Percentiles rank a stretch among this genome's conserved stretches.
phyloP scores from a whole-genome alignment of 2,329 filamentous ascomycete genomes.

The Aspergillus sp. region DNA sequence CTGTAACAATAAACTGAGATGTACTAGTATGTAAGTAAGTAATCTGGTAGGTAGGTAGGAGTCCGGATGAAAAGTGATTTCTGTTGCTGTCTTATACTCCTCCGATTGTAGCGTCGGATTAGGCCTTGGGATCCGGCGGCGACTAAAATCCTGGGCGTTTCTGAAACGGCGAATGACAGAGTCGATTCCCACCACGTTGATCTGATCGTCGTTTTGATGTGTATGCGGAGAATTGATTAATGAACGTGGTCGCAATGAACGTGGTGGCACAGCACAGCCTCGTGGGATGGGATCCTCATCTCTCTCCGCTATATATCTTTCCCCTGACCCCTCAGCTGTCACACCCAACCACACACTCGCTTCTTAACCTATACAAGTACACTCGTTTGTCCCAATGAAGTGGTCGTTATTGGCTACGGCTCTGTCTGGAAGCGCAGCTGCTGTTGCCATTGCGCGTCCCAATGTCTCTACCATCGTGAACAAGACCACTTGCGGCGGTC shows the following conservation, averaged over 20 bases:
- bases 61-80: not conserved
- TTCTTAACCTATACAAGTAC: not conserved
- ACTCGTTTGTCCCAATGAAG: conserved; percentile 18
- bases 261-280: too few species aligned
- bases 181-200: not conserved
- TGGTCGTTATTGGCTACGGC: conserved; percentile 11
- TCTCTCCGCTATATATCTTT: too few species aligned
- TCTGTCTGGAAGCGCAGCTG: conserved; percentile 17
- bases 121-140: not conserved
- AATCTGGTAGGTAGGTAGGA: not conserved
- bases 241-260: too few species aligned
- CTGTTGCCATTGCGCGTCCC: conserved; percentile 9
- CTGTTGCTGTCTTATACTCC: not conserved
- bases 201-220: too few species aligned
- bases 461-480: conserved; percentile 34
- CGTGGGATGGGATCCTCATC: too few species aligned
- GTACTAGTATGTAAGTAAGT: too few species aligned
- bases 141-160: not conserved
- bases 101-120: not conserved
- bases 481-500: conserved; percentile 57
- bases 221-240: too few species aligned
- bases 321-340: too few species aligned
- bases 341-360: not conserved
- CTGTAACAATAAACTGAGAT: too few species aligned
- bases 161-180: not conserved